phyloP scores from a whole-genome alignment of 805 yeast genomes.

The Zygosaccharomyces rouxii region DNA sequence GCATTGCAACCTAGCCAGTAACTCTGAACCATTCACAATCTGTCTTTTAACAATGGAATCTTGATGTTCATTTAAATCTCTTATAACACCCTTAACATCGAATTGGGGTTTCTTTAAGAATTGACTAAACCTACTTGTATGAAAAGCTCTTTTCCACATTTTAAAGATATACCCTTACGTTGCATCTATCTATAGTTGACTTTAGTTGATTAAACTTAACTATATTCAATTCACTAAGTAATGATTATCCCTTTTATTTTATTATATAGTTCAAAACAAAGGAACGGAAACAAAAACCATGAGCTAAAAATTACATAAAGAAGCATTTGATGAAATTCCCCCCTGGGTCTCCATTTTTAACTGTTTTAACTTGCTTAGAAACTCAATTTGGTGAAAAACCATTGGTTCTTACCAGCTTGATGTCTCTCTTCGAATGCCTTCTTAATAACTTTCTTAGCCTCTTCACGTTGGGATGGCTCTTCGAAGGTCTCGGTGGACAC shows the following conservation, averaged over 20 bases:
- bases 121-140: background rate
- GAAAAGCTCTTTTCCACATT: background rate
- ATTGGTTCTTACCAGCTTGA: slow-evolving; percentile 99
- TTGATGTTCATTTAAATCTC: slow-evolving; percentile 17
- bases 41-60: slow-evolving; percentile 30
- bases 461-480: slow-evolving; percentile 98
- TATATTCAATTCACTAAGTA: background rate
- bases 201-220: background rate
- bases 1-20: slow-evolving; percentile 25
- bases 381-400: slow-evolving; percentile 98
- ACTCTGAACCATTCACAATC: slow-evolving; percentile 20
- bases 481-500: slow-evolving; percentile 90
- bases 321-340: slow-evolving; percentile 16
- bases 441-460: slow-evolving; percentile 98
- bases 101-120: slow-evolving; percentile 27
- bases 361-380: slow-evolving; percentile 48
- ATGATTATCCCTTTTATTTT: slow-evolving; percentile 14
- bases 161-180: background rate
- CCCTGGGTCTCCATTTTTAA: slow-evolving; percentile 12
- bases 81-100: slow-evolving; percentile 25
- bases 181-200: background rate
- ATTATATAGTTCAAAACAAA: slow-evolving; percentile 12
- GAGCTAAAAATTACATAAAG: slow-evolving; percentile 19
- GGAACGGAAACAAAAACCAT: slow-evolving; percentile 15
- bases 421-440: slow-evolving; percentile 99